Conservation (phyloP, 2,329 filamentous ascomycete genomes). For the Botrytis deweyae region DNA sequence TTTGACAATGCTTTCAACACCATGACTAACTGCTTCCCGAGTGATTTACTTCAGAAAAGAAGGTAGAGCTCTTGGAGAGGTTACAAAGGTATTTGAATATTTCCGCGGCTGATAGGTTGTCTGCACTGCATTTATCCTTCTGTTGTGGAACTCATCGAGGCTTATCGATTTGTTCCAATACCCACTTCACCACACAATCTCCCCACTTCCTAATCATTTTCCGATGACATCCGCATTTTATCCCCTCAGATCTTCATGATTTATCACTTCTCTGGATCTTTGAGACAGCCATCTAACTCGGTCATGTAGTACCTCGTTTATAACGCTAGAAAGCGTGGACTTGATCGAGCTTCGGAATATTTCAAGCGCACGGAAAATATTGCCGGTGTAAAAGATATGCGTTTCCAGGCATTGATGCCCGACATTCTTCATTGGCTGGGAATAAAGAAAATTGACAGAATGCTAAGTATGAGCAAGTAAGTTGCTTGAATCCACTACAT, state of each 20-base stretch:
- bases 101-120: conserved; percentile 11
- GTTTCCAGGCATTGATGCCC: conserved; percentile 97
- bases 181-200: conserved; percentile 54
- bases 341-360: conserved; percentile 83
- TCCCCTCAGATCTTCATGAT: conserved; percentile 20
- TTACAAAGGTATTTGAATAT: conserved; percentile 46
- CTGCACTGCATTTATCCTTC: conserved; percentile 23
- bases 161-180: conserved; percentile 53
- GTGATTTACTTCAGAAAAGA: conserved; percentile 99
- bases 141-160: conserved; percentile 17
- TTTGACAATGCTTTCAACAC: not conserved
- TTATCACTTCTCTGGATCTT: conserved; percentile 17
- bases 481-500: conserved; percentile 23
- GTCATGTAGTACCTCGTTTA: conserved; percentile 54
- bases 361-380: conserved; percentile 98
- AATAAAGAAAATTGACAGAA: conserved; percentile 96
- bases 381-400: conserved; percentile 94
- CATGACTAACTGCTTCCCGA: conserved; percentile 4
- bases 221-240: conserved; percentile 25
- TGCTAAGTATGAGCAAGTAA: conserved; percentile 94
- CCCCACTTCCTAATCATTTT: conserved; percentile 59
- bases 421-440: conserved; percentile 97
- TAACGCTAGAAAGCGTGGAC: conserved; percentile 77
- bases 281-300: conserved; percentile 28
- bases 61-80: conserved; percentile 89